These are phyloP conservation scores for Kodamaea anthophila DNA, from an alignment of 1,139 yeast species.

Conservation along the genomic window DNA sequence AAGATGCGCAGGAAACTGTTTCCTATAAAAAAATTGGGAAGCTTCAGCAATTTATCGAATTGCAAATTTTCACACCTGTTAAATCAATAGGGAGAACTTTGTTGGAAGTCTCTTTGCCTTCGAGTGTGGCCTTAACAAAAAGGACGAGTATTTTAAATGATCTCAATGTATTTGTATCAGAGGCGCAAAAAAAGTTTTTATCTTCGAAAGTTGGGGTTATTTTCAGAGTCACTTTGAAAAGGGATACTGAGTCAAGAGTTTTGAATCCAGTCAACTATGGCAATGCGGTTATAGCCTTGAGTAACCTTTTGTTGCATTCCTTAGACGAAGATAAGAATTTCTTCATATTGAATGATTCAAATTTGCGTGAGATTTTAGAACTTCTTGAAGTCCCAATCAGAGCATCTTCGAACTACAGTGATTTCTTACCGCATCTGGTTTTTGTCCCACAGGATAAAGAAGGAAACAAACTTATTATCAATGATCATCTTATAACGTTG, in stretches of 20 bases:
- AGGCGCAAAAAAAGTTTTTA: constrained; percentile 10
- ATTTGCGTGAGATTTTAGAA: constrained; percentile 53
- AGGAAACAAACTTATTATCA: constrained; percentile 15
- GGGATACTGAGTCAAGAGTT: constrained; percentile 57
- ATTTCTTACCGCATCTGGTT: constrained; percentile 39
- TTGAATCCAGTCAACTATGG: constrained; percentile 55
- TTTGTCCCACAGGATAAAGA: constrained; percentile 30
- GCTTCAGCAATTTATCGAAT: constrained; percentile 10
- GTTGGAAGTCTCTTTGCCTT: background rate
- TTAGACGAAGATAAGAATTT: constrained; percentile 58
- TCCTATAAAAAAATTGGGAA: background rate
- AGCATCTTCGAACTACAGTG: constrained; percentile 33
- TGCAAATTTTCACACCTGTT: constrained; percentile 11
- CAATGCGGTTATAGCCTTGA: constrained; percentile 56
- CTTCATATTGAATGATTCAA: constrained; percentile 40
- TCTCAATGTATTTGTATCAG: no score
- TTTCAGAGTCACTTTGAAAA: constrained; percentile 41
- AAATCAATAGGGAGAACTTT: constrained; percentile 7
- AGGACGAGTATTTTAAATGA: constrained; percentile 1
- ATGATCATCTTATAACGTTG: constrained; percentile 41
- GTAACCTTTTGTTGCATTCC: constrained; percentile 55
- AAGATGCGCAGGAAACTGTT: background rate
- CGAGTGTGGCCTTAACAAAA: background rate
- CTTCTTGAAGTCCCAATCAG: constrained; percentile 54
- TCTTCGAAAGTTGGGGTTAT: constrained; percentile 34